phyloP scores from a whole-genome alignment of 139 green algal species.

The Zygnema circumcarinatum region DNA sequence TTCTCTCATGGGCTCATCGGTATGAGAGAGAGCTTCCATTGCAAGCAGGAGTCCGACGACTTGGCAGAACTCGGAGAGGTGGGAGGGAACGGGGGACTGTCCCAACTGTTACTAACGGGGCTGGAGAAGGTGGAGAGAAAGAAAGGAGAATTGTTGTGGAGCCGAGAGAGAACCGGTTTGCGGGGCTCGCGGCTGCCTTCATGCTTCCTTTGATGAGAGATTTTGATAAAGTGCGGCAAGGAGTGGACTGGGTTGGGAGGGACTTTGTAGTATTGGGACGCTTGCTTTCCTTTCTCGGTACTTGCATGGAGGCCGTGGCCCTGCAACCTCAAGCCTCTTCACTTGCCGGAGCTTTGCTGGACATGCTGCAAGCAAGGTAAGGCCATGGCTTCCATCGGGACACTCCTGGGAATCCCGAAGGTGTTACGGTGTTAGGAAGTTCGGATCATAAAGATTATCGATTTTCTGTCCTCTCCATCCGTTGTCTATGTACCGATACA shows the following conservation, averaged over 20 bases:
- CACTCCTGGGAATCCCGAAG: too few relatives aligned
- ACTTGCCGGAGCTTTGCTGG: slow-evolving; percentile 72
- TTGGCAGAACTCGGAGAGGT: neutral
- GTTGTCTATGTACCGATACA: neutral
- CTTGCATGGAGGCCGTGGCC: slow-evolving; percentile 60
- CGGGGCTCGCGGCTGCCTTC: slow-evolving; percentile 24
- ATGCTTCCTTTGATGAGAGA: slow-evolving; percentile 59
- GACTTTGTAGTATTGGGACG: slow-evolving; percentile 77
- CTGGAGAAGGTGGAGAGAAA: neutral
- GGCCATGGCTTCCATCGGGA: neutral
- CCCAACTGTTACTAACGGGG: neutral
- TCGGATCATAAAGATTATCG: neutral
- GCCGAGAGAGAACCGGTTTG: slow-evolving; percentile 10
- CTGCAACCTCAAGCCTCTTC: neutral
- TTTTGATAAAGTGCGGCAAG: slow-evolving; percentile 66
- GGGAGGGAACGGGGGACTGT: neutral
- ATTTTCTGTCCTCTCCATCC: neutral
- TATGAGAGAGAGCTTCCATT: neutral
- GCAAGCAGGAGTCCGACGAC: neutral
- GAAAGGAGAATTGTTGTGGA: neutral
- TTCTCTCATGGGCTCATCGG: neutral
- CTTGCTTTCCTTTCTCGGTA: slow-evolving; percentile 72
- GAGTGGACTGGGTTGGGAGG: slow-evolving; percentile 79
- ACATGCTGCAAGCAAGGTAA: slow-evolving; percentile 68
- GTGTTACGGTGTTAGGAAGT: too few relatives aligned